These are phyloP conservation scores for Fusarium miscanthi DNA, from an alignment of 2,329 filamentous ascomycete species.

Conservation along the genomic window DNA sequence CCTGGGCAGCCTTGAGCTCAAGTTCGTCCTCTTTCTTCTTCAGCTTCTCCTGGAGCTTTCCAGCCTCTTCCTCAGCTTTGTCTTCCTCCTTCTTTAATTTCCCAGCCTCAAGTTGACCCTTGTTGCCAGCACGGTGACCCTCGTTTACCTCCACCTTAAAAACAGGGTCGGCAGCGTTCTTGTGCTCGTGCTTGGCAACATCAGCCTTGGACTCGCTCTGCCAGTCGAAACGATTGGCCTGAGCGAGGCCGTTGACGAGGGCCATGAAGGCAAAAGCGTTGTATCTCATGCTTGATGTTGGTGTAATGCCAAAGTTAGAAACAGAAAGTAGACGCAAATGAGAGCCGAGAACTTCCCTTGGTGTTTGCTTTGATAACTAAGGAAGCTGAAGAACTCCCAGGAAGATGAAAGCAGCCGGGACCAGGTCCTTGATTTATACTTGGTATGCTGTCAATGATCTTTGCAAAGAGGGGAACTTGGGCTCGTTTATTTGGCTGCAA, in stretches of 20 bases:
- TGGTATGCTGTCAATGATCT: constrained; percentile 1
- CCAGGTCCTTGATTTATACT: constrained; percentile 31
- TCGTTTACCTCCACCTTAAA: constrained; percentile 3
- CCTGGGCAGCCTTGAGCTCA: not conserved
- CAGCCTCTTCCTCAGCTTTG: not conserved
- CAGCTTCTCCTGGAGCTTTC: constrained; percentile 2
- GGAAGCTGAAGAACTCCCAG: constrained; percentile 15
- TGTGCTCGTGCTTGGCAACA: not conserved
- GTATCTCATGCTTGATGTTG: constrained; percentile 37
- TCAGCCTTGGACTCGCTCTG: constrained; percentile 12
- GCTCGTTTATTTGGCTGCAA: constrained; percentile 13
- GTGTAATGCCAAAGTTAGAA: not conserved
- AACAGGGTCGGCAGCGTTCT: not conserved
- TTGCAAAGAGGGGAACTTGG: not conserved
- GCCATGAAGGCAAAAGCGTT: constrained; percentile 41
- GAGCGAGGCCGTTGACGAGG: constrained; percentile 36
- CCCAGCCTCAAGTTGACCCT: not conserved
- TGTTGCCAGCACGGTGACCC: not conserved
- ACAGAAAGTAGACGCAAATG: constrained; percentile 22
- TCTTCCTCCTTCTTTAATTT: constrained; percentile 1
- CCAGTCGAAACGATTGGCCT: constrained; percentile 28
- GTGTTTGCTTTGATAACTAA: constrained; percentile 1
- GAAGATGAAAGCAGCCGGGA: not conserved
- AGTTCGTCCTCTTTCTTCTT: constrained; percentile 5
- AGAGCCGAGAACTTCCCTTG: constrained; percentile 8